A percentile compares a stretch with the other conserved stretches of the same genome.
These are phyloP conservation scores for Rhypophila decipiens DNA, from an alignment of 495 filamentous ascomycete species.

Conservation along the genomic window DNA sequence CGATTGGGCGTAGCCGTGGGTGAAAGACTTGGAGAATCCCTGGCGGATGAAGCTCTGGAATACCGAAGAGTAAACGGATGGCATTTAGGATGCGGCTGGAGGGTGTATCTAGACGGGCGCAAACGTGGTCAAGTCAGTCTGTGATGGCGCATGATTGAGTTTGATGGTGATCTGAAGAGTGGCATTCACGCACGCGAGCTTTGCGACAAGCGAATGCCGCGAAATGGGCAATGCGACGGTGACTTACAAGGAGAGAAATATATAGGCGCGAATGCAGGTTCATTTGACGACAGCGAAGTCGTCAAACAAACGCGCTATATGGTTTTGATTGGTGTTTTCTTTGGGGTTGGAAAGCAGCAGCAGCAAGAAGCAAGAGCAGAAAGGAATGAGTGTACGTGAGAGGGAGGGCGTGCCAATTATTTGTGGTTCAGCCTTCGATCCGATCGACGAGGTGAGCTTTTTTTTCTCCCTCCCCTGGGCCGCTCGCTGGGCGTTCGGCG, in stretches of 20 bases:
- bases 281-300: conserved; percentile 59
- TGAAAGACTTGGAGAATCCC: conserved; percentile 91
- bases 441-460: conserved; percentile 1
- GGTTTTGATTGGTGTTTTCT: conserved; percentile 17
- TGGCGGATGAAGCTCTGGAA: conserved; percentile 89
- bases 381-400: conserved; percentile 9
- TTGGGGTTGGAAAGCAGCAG: conserved; percentile 6
- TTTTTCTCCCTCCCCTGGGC: conserved; percentile 2
- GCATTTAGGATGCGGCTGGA: conserved; percentile 52
- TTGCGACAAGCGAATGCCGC: neutral
- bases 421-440: conserved; percentile 2
- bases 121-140: too few species aligned
- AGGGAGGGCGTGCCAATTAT: neutral
- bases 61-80: conserved; percentile 50
- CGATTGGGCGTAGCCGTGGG: conserved; percentile 95
- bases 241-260: conserved; percentile 40
- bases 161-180: neutral
- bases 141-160: too few species aligned
- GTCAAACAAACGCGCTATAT: conserved; percentile 58
- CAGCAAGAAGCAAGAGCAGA: conserved; percentile 12
- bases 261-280: conserved; percentile 53
- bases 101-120: too few species aligned
- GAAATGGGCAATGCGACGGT: neutral
- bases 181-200: neutral
- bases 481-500: neutral